Evolutionary conservation across 768 basidiomycete species (phyloP), one percentile per base, ranked within the genome.

Genomic region (Pisolithus marmoratus): DNA sequence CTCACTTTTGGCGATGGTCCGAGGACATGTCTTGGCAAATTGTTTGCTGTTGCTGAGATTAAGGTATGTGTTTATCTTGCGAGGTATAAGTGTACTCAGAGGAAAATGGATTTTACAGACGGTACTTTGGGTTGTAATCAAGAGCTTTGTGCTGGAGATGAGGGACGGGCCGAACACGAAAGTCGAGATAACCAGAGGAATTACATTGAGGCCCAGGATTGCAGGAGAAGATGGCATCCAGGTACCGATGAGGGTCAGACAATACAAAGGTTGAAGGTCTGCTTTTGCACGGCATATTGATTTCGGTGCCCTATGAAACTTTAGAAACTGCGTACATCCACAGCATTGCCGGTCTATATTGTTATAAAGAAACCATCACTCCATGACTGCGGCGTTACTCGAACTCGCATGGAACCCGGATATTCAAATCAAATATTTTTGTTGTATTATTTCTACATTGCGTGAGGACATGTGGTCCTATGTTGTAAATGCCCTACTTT

Each of bases 71-170:
- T 29, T 48, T 22, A 31, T 20, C 34, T 1, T 12, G 2, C 12
- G 12, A 23, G 34, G 20, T 26, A n/a, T 15, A 12, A n/a, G n/a
- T n/a, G 44, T 36, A 17, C 45, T 24, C 20, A 23, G 23, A n/a
- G n/a, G 14, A 46, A 20, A 20, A 22, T 49, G 2, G 12, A 11
- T 12, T 31, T 48, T 23, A 20, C 37, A 79, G 78, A 70, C 68
- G 19, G 72, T 74, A 0, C 57, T 79, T 4, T 63, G 63, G 1
- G 72, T 76, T 24, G 62, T 79, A 15, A 63, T 76, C 37, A 60
- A 54, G 26, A 72, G 72, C 4, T 80, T 77, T 57, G 58, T 70
- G 0, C 57, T 64, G n/a, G 63, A 60, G 48, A 14, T 64, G 27
- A 50, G 51, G 2, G 77, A 79, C 41, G 78, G 77, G 1, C 70